Base-by-base conservation (phyloP, 192 early-diverging fungal species). In the Diversispora eburnea region DNA sequence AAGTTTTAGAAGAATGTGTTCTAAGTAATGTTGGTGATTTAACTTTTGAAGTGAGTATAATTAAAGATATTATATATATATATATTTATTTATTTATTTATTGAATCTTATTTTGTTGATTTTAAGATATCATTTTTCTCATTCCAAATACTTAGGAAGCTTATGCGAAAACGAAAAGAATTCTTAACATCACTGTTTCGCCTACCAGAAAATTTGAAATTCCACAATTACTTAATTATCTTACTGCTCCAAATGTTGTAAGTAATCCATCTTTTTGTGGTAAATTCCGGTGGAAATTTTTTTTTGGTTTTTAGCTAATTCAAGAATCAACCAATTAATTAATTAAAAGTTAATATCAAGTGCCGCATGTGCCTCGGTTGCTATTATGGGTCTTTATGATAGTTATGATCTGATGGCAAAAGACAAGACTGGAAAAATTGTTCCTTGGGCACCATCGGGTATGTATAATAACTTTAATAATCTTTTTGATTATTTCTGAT, bases 171-270 rank as follows among this genome's bases (percentile, higher is more conserved):
- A 90, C 89, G 13, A 86, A 88, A 62, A 80, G 91, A 5, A 82
- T 92, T 8, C 76, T 93, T n/a, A 93, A 93, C 73, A 93, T 93
- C 54, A 89, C 86, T 17, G 91, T 93, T 17, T 81, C 87, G 22
- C 91, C 92, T 0, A 82, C 84, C 9, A 79, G 89, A 47, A 92
- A 86, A 75, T 86, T 89, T 41, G 91, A 92, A 75, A 88, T 90
- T 8, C 92, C 92, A 45, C 85, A 88, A 47, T 75, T 91, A 15
- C 75, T 93, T 8, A 93, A 93, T 74, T 89, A 93, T 66, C 80
- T 93, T 41, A 93, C 91, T 3, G 89, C 91, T 5, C 90, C 91
- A 0, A 91, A 91, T 76, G 91, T 93, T 12, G 87, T 90, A 83
- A 58, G 83, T 82, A 52, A 39, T 41, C n/a, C n/a, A n/a, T n/a